Base-by-base conservation (phyloP, 768 basidiomycete genomes). In the Boletus speciosus region DNA sequence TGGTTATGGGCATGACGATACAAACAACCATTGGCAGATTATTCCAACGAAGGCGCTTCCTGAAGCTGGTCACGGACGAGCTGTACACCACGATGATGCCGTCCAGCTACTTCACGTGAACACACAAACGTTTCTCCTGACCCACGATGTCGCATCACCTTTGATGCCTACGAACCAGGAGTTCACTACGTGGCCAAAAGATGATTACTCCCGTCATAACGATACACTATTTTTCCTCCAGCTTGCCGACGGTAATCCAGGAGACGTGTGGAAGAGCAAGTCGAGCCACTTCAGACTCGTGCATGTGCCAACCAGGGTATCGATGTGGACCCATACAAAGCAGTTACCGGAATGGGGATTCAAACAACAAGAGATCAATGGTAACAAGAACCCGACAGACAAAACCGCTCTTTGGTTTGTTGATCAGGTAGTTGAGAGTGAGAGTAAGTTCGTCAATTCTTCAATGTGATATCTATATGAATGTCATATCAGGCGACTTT, bases 111-210 rank as follows among this genome's bases (percentile, higher is more conserved):
- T 93, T 23, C 97, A 99, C 64, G 81, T 92, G 66, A 83, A 82
- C 68, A 96, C 95, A 10, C 77, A 95, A 57, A 83, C 85, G 1
- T 72, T 85, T 53, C 84, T 99, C 43, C 74, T 99, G 41, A 97
- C 95, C 3, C 97, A 99, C 63, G 97, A 99, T 69, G 97, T 99
- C 54, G 97, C 97, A 0, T 97, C 93, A 1, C 91, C 97, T 5
- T 81, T 94, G 46, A 95, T 93, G 88, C 87, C 97, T 15, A 99
- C 97, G 45, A 98, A 98, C 70, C 94, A 98, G 67, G 97, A 99
- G 70, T 94, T 98, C 71, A 99, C 97, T 6, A 98, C 97, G 0
- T 88, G 86, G 83, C 69, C 86, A 5, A 87, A 83, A 65, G 86
- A 90, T 56, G 90, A 96, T 59, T 74, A 83, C 52, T 76, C 80